Percentiles rank a stretch among this genome's conserved stretches.
Conservation (phyloP, 2,329 filamentous ascomycete genomes). For the Cladosporium sp. region DNA sequence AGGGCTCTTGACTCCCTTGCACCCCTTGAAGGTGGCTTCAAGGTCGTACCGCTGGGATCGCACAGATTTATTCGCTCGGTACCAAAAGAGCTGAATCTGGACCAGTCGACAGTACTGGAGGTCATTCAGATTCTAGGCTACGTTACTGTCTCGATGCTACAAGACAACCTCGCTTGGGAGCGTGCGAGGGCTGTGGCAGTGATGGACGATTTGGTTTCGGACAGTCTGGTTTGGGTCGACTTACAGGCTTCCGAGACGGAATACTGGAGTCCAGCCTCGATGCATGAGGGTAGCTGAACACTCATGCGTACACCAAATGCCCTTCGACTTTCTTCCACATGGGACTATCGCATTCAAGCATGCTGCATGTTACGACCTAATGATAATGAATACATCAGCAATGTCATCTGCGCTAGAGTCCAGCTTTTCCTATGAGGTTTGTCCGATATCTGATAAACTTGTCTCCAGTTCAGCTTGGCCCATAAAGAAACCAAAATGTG, state of each 20-base stretch:
- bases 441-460: background rate
- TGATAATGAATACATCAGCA: background rate
- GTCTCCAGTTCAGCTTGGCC: background rate
- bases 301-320: background rate
- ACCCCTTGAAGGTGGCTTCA: slow-evolving; percentile 85
- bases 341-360: background rate
- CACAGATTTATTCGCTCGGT: slow-evolving; percentile 88
- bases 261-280: slow-evolving; percentile 86
- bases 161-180: slow-evolving; percentile 83
- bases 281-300: slow-evolving; percentile 42
- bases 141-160: slow-evolving; percentile 85
- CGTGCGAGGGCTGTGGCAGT: slow-evolving; percentile 81
- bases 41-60: slow-evolving; percentile 77
- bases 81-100: slow-evolving; percentile 90
- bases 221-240: slow-evolving; percentile 94
- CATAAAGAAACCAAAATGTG: background rate
- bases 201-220: slow-evolving; percentile 82
- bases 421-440: background rate
- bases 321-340: background rate
- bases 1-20: slow-evolving; percentile 83
- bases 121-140: slow-evolving; percentile 87
- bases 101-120: slow-evolving; percentile 90
- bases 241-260: slow-evolving; percentile 81
- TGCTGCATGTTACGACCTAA: background rate
- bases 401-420: background rate